A percentile compares a stretch with the other conserved stretches of the same genome.
Conservation (phyloP, 257 asterid genomes). For the Lycium ferocissimum region DNA sequence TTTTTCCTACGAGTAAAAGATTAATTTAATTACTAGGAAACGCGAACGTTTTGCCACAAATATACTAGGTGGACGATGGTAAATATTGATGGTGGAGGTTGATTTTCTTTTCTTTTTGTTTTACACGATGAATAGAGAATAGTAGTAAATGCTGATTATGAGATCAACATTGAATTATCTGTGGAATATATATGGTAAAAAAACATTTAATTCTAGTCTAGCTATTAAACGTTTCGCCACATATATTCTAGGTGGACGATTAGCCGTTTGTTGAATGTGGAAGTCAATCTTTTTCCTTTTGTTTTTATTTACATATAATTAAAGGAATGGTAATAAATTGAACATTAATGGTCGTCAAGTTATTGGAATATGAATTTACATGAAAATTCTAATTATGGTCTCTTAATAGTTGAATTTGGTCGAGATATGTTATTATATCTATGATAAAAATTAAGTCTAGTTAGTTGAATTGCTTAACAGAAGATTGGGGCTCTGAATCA, state of each 20-base stretch:
- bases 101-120: neutral
- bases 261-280: neutral
- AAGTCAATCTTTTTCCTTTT: neutral
- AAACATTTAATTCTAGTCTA: neutral
- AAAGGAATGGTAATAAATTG: neutral
- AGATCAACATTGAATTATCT: neutral
- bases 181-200: neutral
- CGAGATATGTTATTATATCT: neutral
- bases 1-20: neutral
- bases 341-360: neutral
- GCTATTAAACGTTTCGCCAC: neutral
- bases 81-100: neutral
- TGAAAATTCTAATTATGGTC: neutral
- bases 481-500: neutral
- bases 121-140: neutral
- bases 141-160: neutral
- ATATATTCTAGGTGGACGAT: neutral
- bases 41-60: constrained; percentile 21
- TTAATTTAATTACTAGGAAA: neutral
- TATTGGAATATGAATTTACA: neutral
- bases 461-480: neutral
- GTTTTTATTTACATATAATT: neutral
- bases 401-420: neutral
- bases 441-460: neutral
- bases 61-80: neutral